Evolutionary conservation across 306 rosid species (phyloP), one percentile per base, ranked within the genome.

Genomic region (Benincasa hispida): DNA sequence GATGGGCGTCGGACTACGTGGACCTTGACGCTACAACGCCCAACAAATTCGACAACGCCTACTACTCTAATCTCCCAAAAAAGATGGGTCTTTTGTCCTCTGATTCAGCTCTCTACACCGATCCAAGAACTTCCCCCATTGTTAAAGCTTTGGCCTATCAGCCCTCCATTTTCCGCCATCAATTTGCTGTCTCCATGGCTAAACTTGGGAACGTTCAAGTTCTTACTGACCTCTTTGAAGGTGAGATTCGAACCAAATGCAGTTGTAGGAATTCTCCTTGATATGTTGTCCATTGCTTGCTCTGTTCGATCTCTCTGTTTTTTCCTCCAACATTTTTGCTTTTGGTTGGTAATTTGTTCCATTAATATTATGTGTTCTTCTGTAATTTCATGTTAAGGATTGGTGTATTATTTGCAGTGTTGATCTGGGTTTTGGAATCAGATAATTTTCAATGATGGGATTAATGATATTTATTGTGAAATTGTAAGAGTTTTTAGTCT

Each of bases 1-100:
- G 96, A 86, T 94, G 98, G 98, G 91, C 87, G 5, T 87, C 92
- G 0, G 98, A 91, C 5, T 89, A 85, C 77, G 91, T 88, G n/a
- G 88, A 90, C 27, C 93, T 91, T 21, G 98, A 94, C 85, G 89
- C 94, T 0, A 78, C 79, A 60, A 90, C 91, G 7, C 95, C 97
- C 4, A 83, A 8, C 19, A 54, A 18, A 0, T 93, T 91, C 69
- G 98, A 91, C 82, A 61, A 67, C 69, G 24, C 79, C 18, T 93
- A 90, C 67, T 91, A 76, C 35, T 18, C 42, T 0, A 91, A 93
- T 80, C 87, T 91, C 4, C 67, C 84, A 45, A 88, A 86, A 76
- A 88, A 87, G 55, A 82, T 87, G 89, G 97, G 96, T 11, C 84
- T 93, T 72, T 78, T 93, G 30, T 59, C 84, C 5, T 81, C 96